Base-by-base conservation (phyloP, 1,284 basidiomycete species). In the Prillingera fragicola region DNA sequence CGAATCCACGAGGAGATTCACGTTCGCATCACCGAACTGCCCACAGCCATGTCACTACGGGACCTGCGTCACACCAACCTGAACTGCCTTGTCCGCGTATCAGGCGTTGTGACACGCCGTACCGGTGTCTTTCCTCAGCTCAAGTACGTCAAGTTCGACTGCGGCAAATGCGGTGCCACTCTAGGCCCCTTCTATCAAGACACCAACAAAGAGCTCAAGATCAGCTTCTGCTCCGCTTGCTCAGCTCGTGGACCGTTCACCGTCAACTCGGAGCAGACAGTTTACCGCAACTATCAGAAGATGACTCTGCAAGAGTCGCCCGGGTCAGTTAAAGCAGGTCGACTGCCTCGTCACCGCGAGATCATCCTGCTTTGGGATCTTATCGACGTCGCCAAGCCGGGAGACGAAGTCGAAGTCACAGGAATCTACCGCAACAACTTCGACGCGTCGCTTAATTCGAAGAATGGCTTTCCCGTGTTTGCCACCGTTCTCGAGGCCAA, bases 81-180 rank as follows among this genome's bases (percentile, higher is more conserved):
- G 41, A 97, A 98, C 75, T 88, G 86, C 54, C 84, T 99, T 29
- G 91, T 99, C 26, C 85, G 94, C 34, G 87, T 98, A 10, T 82
- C 84, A 5, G 95, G 95, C 25, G 95, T 99, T n/a, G 94, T 99
- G 35, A 99, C 95, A 1, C 78, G 95, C 43, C 80, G 95, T 36
- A 90, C 83, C 9, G 94, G 95, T 18, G 92, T 99, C 9, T 97
- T 98, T 73, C 95, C 95, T 12, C 95, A 99, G 71, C 77, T 99
- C 54, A 98, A 99, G 74, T 96, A 97, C 65, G 92, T 99, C 73
- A 97, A 97, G 69, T 98, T 99, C 62, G 90, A 98, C 72, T 99
- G 95, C 70, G 77, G 77, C 41, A 92, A 91, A 67, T 99, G 95
- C 61, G 85, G 85, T 14, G 85, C 84, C 18, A 82, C 88, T 10